Evolutionary conservation across 1,284 basidiomycete species (phyloP).

Genomic region (Ustilago tritici): DNA sequence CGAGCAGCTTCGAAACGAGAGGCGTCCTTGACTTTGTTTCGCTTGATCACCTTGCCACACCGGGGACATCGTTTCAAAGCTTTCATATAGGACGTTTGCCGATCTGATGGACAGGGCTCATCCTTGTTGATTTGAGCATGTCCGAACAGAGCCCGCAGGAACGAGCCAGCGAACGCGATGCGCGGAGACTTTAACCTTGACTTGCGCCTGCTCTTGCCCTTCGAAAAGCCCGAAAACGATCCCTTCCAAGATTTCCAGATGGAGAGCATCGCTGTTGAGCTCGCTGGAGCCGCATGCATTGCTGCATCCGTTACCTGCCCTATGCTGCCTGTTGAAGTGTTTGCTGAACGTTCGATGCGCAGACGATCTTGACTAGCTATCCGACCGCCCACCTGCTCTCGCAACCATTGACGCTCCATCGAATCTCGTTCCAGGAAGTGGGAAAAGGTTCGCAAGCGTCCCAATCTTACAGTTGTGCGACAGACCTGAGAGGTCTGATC

Average conservation of each 20-base stretch:
- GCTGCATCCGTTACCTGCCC: neutral
- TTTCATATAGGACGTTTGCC: too few relatives aligned
- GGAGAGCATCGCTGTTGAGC: neutral
- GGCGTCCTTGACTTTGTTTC: neutral
- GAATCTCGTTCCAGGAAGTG: constrained; percentile 44
- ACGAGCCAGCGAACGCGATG: constrained; percentile 9
- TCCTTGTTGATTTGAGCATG: neutral
- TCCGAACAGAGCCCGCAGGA: constrained; percentile 29
- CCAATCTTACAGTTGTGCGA: constrained; percentile 55
- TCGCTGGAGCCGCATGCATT: neutral
- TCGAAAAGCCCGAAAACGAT: neutral
- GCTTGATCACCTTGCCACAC: constrained; percentile 35
- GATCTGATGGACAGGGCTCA: neutral
- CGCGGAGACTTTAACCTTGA: constrained; percentile 3
- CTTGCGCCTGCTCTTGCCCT: neutral
- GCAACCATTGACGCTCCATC: constrained; percentile 48
- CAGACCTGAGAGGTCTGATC: constrained; percentile 52
- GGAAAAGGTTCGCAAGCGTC: constrained; percentile 28
- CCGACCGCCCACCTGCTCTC: constrained; percentile 56
- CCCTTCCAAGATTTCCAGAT: constrained; percentile 31
- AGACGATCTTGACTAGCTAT: constrained; percentile 70
- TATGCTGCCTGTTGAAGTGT: neutral
- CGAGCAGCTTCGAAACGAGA: constrained; percentile 5
- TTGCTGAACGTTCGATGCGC: constrained; percentile 13
- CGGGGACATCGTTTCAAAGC: constrained; percentile 17